phyloP scores from a whole-genome alignment of 2,329 filamentous ascomycete species.

The Penicillium decumbens region DNA sequence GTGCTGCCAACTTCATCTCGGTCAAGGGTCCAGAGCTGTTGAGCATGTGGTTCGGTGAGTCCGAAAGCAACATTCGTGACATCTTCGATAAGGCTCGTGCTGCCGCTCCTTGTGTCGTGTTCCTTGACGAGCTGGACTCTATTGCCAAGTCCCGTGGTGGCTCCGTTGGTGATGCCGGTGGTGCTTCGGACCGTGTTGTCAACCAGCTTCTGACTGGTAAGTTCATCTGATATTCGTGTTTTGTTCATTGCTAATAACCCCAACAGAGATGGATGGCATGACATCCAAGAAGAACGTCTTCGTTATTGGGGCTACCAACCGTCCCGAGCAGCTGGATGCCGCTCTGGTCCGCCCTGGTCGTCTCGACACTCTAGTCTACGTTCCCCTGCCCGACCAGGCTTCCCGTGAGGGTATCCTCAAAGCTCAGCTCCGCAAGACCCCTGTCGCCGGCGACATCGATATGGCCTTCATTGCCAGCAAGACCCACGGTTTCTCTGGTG shows the following conservation, averaged over 20 bases:
- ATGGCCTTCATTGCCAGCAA: constrained; percentile 88
- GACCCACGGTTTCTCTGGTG: constrained; percentile 99
- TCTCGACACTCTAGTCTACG: constrained; percentile 98
- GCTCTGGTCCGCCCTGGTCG: constrained; percentile 96
- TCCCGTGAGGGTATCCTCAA: constrained; percentile 86
- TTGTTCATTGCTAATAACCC: constrained; percentile 39
- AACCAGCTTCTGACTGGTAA: constrained; percentile 97
- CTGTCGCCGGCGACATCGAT: constrained; percentile 81
- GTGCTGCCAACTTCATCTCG: constrained; percentile 98
- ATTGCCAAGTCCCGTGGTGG: constrained; percentile 99
- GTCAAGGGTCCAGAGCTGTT: constrained; percentile 97
- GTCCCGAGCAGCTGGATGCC: constrained; percentile 96
- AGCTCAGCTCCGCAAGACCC: constrained; percentile 97
- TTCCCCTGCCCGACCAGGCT: constrained; percentile 86
- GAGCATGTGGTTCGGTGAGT: constrained; percentile 99
- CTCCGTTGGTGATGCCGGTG: constrained; percentile 90
- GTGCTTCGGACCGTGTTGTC: constrained; percentile 98
- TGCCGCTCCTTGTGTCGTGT: constrained; percentile 95
- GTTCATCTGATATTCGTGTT: constrained; percentile 30
- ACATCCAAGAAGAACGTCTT: constrained; percentile 99
- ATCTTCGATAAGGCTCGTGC: constrained; percentile 99
- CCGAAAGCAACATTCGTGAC: constrained; percentile 98
- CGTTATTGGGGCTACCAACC: constrained; percentile 97
- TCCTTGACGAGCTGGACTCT: constrained; percentile 96
- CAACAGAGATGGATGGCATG: constrained; percentile 94